These are phyloP conservation scores for Actinomucor elegans DNA, from an alignment of 371 early-diverging fungal genomes.

Conservation along the genomic window DNA sequence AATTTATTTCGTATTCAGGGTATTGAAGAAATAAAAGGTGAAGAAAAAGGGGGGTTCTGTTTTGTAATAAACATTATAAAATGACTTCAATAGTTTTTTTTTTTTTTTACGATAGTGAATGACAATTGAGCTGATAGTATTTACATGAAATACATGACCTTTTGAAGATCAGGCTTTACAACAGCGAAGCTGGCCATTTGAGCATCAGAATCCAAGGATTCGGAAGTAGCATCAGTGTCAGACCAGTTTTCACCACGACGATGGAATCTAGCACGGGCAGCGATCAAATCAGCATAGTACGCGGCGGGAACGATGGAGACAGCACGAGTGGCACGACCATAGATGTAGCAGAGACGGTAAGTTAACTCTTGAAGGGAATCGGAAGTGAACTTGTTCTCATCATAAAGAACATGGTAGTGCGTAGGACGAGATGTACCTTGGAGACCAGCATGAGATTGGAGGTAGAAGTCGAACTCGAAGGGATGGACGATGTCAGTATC, in stretches of 20 bases:
- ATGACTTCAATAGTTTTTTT: too few species aligned
- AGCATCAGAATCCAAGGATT: conserved; percentile 39
- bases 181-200: conserved; percentile 45
- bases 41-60: too few species aligned
- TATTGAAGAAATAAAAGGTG: too few species aligned
- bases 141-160: conserved; percentile 31
- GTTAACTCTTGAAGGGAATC: conserved; percentile 82
- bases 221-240: conserved; percentile 46
- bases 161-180: conserved; percentile 29
- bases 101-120: too few species aligned
- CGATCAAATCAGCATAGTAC: conserved; percentile 91
- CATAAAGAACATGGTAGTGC: conserved; percentile 84
- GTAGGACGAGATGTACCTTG: conserved; percentile 93
- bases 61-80: too few species aligned
- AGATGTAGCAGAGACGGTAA: conserved; percentile 87
- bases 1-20: too few species aligned
- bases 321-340: conserved; percentile 80
- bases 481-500: conserved; percentile 88
- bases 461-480: conserved; percentile 85
- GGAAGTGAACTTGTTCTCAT: conserved; percentile 82
- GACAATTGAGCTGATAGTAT: neutral
- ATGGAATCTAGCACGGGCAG: conserved; percentile 84
- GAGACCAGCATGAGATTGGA: conserved; percentile 87
- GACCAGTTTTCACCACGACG: conserved; percentile 53
- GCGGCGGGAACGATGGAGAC: conserved; percentile 86